Base-by-base conservation (phyloP, 2,329 filamentous ascomycete species). In the Aspergillus sp. region DNA sequence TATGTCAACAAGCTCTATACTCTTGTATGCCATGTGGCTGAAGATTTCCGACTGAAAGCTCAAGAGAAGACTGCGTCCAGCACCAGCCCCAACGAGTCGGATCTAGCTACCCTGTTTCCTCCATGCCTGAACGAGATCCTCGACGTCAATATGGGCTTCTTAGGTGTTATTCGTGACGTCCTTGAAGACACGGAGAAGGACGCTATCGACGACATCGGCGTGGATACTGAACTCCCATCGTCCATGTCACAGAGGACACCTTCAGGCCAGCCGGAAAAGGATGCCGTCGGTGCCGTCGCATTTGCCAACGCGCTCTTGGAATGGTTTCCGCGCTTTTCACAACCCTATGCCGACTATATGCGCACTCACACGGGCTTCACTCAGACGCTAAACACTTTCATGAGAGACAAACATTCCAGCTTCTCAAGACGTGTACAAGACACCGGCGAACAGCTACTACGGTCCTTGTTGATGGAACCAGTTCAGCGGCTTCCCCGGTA, bases 401-500 rank as follows among this genome's bases (percentile, higher is more conserved):
- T 94, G 56, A 88, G 78, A 58, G 81, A 91, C 63, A 85, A 86
- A 52, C 86, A 88, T 56, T 93, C 91, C 2, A 92, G 88, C 64
- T 93, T 96, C 68, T 88, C 88, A 2, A 87, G 88, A 61, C 81
- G 89, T 43, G 84, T 97, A 3, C 84, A 89, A 48, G 85, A 92
- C 58, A 88, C 88, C 2, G 93, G 94, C 50, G 94, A 97, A 70
- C 94, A 99, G 74, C 84, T 86, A 52, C 82, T 97, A 49, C 91
- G 90, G 45, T 97, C 94, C 3, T 83, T 94, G 57, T 81, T 99
- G 50, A 99, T 99, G 69, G 94, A 99, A 72, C 94, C 94, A 2
- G 92, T 99, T 0, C 94, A 99, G 71, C 83, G 94, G 48, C 81
- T 99, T 48, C 94, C 94, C 21, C 87, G 94, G 21, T 99, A 99